A percentile compares a stretch with the other conserved stretches of the same genome.
Conservation (phyloP, 129 eudicot genomes). For the Saussurea involucrata region DNA sequence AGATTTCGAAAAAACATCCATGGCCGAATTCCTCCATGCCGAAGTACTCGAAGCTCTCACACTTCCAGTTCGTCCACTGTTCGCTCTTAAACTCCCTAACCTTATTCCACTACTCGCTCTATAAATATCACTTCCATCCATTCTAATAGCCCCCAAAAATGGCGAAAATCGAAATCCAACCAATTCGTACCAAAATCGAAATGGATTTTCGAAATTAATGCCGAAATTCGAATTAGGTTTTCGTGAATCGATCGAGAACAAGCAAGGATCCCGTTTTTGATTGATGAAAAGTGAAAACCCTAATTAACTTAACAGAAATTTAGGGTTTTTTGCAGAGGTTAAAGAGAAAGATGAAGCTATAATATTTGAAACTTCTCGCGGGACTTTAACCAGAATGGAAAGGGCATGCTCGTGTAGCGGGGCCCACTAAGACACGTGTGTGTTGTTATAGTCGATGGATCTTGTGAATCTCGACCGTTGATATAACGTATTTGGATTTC, state of each 20-base stretch:
- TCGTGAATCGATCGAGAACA: background rate
- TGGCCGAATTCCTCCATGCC: conserved; percentile 38
- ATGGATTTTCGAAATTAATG: background rate
- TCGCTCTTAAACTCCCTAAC: conserved; percentile 15
- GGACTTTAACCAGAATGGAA: background rate
- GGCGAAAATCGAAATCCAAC: background rate
- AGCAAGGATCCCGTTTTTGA: background rate
- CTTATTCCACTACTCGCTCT: conserved; percentile 31
- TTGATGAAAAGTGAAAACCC: background rate
- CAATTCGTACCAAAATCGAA: background rate
- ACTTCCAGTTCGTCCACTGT: conserved; percentile 11
- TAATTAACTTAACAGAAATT: background rate
- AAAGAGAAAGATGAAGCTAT: conserved; percentile 1
- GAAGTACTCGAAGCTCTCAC: conserved; percentile 42
- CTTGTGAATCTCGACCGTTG: background rate
- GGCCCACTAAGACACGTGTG: background rate
- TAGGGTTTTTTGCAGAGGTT: background rate
- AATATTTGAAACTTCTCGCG: background rate
- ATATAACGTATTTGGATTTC: background rate
- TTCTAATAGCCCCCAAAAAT: background rate
- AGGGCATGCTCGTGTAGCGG: background rate
- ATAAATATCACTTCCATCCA: conserved; percentile 40
- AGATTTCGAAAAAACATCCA: conserved; percentile 51
- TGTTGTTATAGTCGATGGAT: background rate
- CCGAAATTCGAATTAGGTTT: background rate